phyloP scores from a whole-genome alignment of 495 filamentous ascomycete species.

The Umbilicaria muhlenbergii region DNA sequence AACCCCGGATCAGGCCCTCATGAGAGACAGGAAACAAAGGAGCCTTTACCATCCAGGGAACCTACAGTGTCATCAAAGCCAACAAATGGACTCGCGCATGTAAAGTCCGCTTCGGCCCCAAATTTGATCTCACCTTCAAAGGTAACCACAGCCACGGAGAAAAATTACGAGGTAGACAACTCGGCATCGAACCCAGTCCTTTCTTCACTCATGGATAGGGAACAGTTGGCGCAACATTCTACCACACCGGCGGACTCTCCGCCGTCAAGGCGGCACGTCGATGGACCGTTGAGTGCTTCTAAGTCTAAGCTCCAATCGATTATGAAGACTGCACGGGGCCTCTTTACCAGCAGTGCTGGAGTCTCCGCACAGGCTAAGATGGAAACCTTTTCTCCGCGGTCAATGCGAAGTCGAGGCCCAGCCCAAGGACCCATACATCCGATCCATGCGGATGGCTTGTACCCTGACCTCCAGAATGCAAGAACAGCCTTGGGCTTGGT shows the following conservation, averaged over 20 bases:
- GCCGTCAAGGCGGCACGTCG: conserved; percentile 39
- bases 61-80: neutral
- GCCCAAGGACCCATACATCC: neutral
- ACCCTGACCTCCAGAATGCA: conserved; percentile 4
- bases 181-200: conserved; percentile 47
- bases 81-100: neutral
- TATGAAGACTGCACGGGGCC: conserved; percentile 66
- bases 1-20: conserved; percentile 19
- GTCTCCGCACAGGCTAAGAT: conserved; percentile 62
- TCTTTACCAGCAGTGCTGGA: conserved; percentile 67
- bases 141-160: conserved; percentile 18
- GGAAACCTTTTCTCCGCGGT: conserved; percentile 29
- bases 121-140: conserved; percentile 30
- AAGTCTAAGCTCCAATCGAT: conserved; percentile 81
- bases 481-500: neutral
- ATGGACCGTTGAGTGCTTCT: conserved; percentile 72
- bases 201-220: conserved; percentile 16
- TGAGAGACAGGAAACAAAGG: neutral
- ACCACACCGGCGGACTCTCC: conserved; percentile 62
- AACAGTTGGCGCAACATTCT: conserved; percentile 19
- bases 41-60: neutral
- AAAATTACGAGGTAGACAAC: conserved; percentile 40
- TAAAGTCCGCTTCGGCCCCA: neutral
- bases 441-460: conserved; percentile 5
- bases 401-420: neutral